phyloP scores from a whole-genome alignment of 257 asterid species.

The Solanum piurae region DNA sequence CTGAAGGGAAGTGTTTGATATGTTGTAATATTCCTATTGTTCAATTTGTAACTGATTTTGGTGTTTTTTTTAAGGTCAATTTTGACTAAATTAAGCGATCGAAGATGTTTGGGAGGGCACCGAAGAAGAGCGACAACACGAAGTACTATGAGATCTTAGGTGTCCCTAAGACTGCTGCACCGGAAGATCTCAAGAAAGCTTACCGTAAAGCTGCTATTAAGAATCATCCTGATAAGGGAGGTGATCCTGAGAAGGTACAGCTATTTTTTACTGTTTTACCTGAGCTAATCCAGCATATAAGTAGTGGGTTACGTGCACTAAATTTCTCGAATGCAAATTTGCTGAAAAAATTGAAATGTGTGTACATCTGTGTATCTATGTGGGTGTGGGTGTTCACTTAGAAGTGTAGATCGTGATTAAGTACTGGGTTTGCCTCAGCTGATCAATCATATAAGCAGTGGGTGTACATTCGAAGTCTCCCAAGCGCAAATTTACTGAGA shows the following conservation, averaged over 20 bases:
- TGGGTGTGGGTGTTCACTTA: background rate
- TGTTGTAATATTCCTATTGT: background rate
- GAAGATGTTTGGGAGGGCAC: constrained; percentile 73
- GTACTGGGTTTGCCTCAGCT: background rate
- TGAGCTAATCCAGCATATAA: background rate
- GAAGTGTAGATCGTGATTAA: background rate
- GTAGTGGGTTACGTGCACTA: background rate
- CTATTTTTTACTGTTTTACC: background rate
- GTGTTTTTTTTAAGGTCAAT: background rate
- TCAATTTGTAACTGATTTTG: background rate
- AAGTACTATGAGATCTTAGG: constrained; percentile 76
- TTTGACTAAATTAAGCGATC: background rate
- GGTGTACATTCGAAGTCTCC: background rate
- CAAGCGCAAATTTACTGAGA: background rate
- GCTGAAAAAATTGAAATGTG: background rate
- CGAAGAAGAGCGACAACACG: constrained; percentile 68
- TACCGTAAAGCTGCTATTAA: constrained; percentile 75
- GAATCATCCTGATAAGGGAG: constrained; percentile 85
- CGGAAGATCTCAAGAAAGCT: constrained; percentile 73
- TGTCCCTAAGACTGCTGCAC: constrained; percentile 58
- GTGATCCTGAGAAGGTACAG: constrained; percentile 82
- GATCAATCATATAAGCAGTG: background rate
- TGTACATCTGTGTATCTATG: background rate
- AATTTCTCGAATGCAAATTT: background rate
- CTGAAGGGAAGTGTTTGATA: background rate